phyloP scores from a whole-genome alignment of 2,329 filamentous ascomycete genomes.

The Curvularia verruculosa region DNA sequence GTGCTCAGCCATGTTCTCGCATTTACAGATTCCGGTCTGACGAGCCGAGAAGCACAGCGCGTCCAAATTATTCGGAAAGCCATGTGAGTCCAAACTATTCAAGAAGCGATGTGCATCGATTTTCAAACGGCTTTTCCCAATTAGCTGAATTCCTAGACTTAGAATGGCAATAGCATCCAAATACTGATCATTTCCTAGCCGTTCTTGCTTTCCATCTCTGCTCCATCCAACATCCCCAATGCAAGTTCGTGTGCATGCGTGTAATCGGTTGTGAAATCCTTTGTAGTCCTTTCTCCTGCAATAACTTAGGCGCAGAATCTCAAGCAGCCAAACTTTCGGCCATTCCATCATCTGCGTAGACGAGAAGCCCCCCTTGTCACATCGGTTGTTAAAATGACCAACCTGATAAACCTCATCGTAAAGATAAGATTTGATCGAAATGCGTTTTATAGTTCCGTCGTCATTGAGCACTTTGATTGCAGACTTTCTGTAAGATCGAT shows the following conservation, averaged over 20 bases:
- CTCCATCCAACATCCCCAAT: background rate
- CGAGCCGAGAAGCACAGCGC: background rate
- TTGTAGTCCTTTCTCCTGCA: background rate
- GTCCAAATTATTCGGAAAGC: too few relatives aligned
- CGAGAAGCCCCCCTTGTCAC: background rate
- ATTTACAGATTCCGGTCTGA: background rate
- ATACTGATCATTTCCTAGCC: background rate
- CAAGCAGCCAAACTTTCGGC: background rate
- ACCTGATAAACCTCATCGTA: background rate
- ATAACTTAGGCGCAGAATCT: slow-evolving; percentile 1
- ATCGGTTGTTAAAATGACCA: background rate
- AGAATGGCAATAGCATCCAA: background rate
- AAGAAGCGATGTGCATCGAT: background rate
- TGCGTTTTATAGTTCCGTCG: background rate
- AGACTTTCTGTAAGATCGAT: background rate
- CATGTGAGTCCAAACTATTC: too few relatives aligned
- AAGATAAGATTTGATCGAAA: background rate
- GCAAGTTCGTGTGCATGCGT: background rate
- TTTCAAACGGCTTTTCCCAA: background rate
- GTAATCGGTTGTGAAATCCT: background rate
- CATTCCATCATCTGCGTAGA: background rate
- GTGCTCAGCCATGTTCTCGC: background rate
- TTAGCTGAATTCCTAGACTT: background rate
- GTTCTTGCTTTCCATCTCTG: background rate
- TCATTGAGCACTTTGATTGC: background rate